A percentile compares a stretch with the other conserved stretches of the same genome.
Evolutionary conservation across 2,329 filamentous ascomycete genomes (phyloP).

Genomic region (Exophiala aquamarina): DNA sequence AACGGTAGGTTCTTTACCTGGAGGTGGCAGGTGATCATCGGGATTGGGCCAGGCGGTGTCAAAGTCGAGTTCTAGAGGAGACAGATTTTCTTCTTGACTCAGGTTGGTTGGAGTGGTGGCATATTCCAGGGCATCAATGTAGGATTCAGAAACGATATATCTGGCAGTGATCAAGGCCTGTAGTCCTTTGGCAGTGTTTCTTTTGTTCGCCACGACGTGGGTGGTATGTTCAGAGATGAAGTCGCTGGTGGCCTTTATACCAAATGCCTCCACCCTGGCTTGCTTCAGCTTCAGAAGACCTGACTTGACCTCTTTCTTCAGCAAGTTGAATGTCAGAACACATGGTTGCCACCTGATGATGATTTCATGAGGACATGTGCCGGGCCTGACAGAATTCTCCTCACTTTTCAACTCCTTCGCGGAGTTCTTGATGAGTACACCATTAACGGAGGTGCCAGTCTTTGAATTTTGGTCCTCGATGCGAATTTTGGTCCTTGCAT

Average conservation of each 20-base stretch:
- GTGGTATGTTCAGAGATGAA: constrained; percentile 73
- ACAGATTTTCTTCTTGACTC: constrained; percentile 52
- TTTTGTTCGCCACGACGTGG: constrained; percentile 83
- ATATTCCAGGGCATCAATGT: constrained; percentile 69
- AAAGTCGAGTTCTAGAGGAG: constrained; percentile 75
- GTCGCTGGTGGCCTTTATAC: constrained; percentile 78
- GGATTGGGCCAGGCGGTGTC: constrained; percentile 75
- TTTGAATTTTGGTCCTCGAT: constrained; percentile 82
- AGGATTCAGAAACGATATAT: constrained; percentile 72
- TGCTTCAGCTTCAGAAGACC: constrained; percentile 64
- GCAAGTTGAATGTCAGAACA: constrained; percentile 78
- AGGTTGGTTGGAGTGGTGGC: constrained; percentile 55
- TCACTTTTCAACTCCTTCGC: constrained; percentile 54
- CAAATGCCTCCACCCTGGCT: constrained; percentile 73
- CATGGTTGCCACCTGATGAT: constrained; percentile 75
- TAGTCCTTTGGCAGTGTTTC: constrained; percentile 84
- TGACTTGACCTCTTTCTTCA: constrained; percentile 66
- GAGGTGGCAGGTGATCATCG: constrained; percentile 68
- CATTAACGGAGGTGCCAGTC: constrained; percentile 77
- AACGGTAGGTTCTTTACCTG: constrained; percentile 71
- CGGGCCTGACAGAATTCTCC: constrained; percentile 68
- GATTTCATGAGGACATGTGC: constrained; percentile 62
- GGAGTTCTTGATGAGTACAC: constrained; percentile 62
- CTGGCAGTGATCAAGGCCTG: constrained; percentile 81
- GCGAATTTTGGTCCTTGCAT: constrained; percentile 66